phyloP scores from a whole-genome alignment of 257 asterid species.

The Penstemon newberryi region DNA sequence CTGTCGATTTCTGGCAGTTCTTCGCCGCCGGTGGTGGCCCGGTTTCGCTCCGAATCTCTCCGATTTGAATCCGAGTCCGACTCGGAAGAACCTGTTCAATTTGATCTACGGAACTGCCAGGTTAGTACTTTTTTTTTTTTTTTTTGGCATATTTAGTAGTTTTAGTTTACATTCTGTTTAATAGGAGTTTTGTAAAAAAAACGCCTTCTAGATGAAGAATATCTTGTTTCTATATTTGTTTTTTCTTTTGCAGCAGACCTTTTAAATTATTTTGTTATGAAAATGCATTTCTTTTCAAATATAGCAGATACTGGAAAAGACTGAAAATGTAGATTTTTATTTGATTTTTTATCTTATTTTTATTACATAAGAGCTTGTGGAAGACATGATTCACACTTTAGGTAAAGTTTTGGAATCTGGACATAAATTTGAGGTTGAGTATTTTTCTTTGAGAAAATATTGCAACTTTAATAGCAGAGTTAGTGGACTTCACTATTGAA shows the following conservation, averaged over 20 bases:
- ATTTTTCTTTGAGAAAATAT: slow-evolving; percentile 6
- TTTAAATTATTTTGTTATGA: too few species aligned
- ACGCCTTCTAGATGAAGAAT: too few species aligned
- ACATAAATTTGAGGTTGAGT: not conserved
- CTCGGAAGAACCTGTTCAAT: slow-evolving; percentile 42
- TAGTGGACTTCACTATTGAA: slow-evolving; percentile 20
- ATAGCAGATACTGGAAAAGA: not conserved
- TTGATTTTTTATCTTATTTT: slow-evolving; percentile 10
- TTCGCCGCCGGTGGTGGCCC: slow-evolving; percentile 61
- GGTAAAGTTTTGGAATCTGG: slow-evolving; percentile 27
- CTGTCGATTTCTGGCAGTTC: slow-evolving; percentile 60
- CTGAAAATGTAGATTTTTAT: not conserved
- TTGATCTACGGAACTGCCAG: slow-evolving; percentile 60
- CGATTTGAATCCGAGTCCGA: slow-evolving; percentile 52
- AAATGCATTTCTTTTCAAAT: not conserved
- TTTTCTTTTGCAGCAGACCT: not conserved
- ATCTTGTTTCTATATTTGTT: too few species aligned
- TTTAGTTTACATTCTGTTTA: not conserved
- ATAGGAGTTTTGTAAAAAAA: not conserved
- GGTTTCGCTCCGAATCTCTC: slow-evolving; percentile 64
- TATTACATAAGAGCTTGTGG: slow-evolving; percentile 7
- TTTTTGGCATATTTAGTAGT: not conserved
- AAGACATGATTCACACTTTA: slow-evolving; percentile 6
- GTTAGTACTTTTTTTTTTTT: slow-evolving; percentile 30
- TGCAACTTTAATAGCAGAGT: slow-evolving; percentile 18